phyloP scores from a whole-genome alignment of 108 stramenopile species.

The Fragilariopsis cylindrus region DNA sequence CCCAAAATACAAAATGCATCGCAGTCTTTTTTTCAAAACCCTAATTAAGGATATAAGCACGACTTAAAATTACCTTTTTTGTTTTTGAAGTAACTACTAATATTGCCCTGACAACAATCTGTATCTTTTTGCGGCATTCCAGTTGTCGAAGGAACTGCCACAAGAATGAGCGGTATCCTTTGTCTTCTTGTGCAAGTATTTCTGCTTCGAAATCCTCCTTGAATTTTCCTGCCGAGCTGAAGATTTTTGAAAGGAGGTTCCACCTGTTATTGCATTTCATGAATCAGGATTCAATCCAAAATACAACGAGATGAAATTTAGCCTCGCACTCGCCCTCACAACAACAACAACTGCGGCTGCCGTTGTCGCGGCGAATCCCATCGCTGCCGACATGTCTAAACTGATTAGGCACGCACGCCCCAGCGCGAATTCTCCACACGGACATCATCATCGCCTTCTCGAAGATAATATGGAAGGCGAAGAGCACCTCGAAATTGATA shows the following conservation, averaged over 20 bases:
- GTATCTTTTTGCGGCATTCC: too few species aligned
- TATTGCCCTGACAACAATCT: too few species aligned
- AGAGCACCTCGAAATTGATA: constrained; percentile 54
- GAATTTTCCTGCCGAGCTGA: too few species aligned
- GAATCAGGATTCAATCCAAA: neutral
- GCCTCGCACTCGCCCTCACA: constrained; percentile 16
- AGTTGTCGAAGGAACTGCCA: too few species aligned
- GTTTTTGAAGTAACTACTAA: too few species aligned
- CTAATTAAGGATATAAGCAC: too few species aligned
- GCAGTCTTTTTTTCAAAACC: too few species aligned
- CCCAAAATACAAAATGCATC: too few species aligned
- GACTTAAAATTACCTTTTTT: too few species aligned
- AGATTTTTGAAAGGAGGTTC: neutral
- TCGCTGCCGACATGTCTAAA: constrained; percentile 51
- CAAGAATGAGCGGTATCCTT: too few species aligned
- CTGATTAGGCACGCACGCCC: constrained; percentile 58
- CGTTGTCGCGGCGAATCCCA: constrained; percentile 53
- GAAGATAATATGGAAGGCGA: constrained; percentile 41
- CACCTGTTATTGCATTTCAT: neutral
- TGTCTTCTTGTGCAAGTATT: too few species aligned
- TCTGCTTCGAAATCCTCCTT: too few species aligned
- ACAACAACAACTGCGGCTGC: neutral
- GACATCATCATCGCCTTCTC: constrained; percentile 66
- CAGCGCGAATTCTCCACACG: constrained; percentile 31
- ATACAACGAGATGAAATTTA: constrained; percentile 25